Conservation (phyloP, 164 flowering plant species). For the Sextonia rubra region DNA sequence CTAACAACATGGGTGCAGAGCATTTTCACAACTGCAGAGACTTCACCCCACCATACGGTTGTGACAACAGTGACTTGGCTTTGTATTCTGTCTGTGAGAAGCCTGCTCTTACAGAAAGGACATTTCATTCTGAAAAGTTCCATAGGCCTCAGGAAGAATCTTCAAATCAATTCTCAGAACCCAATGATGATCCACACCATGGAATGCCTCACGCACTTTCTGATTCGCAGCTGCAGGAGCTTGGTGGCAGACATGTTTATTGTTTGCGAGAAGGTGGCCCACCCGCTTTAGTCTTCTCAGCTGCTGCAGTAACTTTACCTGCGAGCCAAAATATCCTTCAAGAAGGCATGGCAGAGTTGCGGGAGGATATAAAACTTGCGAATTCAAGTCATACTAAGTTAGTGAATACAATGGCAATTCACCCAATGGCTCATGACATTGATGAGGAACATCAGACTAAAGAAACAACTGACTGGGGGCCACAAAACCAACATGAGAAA, state of each 20-base stretch:
- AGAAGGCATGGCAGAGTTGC: slow-evolving; percentile 13
- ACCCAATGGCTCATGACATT: slow-evolving; percentile 4
- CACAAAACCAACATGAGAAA: slow-evolving; percentile 8
- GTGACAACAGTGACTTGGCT: slow-evolving; percentile 23
- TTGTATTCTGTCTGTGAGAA: slow-evolving; percentile 18
- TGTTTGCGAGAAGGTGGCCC: slow-evolving; percentile 21
- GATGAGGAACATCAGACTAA: slow-evolving; percentile 14
- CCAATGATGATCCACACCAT: slow-evolving; percentile 25
- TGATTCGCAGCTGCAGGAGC: slow-evolving; percentile 47
- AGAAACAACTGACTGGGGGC: slow-evolving; percentile 10
- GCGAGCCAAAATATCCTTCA: slow-evolving; percentile 21
- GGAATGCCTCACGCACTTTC: slow-evolving; percentile 52
- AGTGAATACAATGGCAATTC: slow-evolving; percentile 13
- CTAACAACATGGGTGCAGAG: slow-evolving; percentile 14
- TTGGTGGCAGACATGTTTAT: slow-evolving; percentile 10
- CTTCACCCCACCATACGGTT: slow-evolving; percentile 24
- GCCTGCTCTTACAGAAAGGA: slow-evolving; percentile 28
- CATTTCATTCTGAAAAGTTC: slow-evolving; percentile 34
- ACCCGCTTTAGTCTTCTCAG: slow-evolving; percentile 23
- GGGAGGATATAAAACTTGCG: slow-evolving; percentile 10
- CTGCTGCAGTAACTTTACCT: slow-evolving; percentile 24
- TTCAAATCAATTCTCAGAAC: slow-evolving; percentile 16
- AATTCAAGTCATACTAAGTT: slow-evolving; percentile 19
- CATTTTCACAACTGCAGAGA: slow-evolving; percentile 28
- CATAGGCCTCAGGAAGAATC: slow-evolving; percentile 28